Conservation (phyloP, 108 stramenopile species). For the Aureococcus anophagefferens region DNA sequence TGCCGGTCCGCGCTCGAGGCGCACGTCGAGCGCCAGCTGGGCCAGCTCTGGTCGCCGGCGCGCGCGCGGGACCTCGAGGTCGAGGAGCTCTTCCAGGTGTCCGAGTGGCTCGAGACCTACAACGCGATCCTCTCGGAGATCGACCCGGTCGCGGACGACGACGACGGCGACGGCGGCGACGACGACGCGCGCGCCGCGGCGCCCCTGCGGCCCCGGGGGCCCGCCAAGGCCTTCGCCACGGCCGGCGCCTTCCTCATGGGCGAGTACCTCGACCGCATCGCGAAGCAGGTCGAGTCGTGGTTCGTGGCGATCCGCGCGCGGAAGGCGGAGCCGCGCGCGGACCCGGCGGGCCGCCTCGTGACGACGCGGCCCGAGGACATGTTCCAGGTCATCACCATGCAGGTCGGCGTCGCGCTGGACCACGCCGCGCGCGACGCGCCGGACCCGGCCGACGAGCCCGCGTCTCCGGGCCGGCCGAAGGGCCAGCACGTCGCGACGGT, state of each 20-base stretch:
- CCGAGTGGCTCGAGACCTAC: background rate
- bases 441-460: background rate
- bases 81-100: background rate
- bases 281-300: background rate
- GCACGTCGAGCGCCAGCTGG: background rate
- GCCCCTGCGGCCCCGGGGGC: no score
- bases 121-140: background rate
- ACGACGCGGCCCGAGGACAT: slow-evolving; percentile 1
- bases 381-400: background rate
- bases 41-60: background rate
- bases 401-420: background rate
- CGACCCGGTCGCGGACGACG: background rate
- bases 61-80: background rate
- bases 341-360: background rate
- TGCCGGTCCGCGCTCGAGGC: background rate
- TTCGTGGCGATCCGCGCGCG: background rate
- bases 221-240: background rate
- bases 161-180: background rate
- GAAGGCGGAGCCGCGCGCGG: background rate
- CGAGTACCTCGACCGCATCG: background rate
- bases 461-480: no score
- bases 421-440: background rate
- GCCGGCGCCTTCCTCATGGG: background rate
- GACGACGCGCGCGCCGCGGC: background rate
- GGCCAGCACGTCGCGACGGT: slow-evolving; percentile 1